Evolutionary conservation across 2,329 filamentous ascomycete species (phyloP), one percentile per base, ranked within the genome.

Genomic region (Epichloe coenophiala): DNA sequence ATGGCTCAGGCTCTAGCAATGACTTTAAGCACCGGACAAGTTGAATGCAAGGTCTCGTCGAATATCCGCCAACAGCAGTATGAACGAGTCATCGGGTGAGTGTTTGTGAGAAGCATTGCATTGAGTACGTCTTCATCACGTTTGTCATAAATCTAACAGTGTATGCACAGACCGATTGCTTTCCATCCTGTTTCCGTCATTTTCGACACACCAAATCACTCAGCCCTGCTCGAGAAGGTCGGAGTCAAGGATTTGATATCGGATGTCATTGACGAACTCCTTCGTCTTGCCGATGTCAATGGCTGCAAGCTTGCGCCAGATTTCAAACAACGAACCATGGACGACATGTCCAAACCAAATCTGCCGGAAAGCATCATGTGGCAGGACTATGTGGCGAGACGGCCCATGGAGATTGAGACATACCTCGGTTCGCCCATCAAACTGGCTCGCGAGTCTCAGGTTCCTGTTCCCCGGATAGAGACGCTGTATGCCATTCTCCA

Each of bases 61-160:
- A 98, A 98, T 65, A 97, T 98, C 58, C 81, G 89, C 59, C 93
- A 97, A 65, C 89, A 97, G 67, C 93, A 98, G 63, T 98, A 87
- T 66, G 91, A 98, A 68, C 81, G 88, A 57, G 93, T 97, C 71
- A 95, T 97, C 63, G 93, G 93, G 93, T 97, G 77, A 70, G 88
- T 73, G 39, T 21, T 8, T 17, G 35, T 17, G 35, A 33, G 21
- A 35, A 17, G 27, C 31, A 35, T 45, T n/a, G 12, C n/a, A 5
- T 21, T 19, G 27, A 31, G 9, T 3, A 3, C 19, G 6, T 41
- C 5, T 41, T 41, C 19, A 11, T 39, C 37, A 39, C 15, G 15
- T 19, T 33, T 27, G 17, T 19, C 2, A 15, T 36, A 6, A 41
- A 7, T 21, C 23, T 19, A 31, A 44, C 17, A 19, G 15, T 19